Conservation (phyloP, 2,329 filamentous ascomycete genomes). For the Torrubiella hemipterigena region DNA sequence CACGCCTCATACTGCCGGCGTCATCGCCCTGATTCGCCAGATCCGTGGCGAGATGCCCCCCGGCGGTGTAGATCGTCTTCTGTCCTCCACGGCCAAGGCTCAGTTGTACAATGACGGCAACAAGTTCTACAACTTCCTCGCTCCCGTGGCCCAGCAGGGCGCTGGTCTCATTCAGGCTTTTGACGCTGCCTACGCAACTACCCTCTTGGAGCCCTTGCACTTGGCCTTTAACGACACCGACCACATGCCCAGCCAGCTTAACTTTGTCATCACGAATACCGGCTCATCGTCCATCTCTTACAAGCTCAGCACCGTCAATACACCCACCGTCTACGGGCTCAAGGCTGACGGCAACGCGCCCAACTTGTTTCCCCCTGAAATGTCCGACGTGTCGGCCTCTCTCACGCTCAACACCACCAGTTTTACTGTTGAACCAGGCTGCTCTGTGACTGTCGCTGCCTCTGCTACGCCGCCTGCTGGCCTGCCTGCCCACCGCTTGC, state of each 20-base stretch:
- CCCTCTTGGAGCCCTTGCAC: slow-evolving; percentile 33
- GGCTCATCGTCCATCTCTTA: slow-evolving; percentile 36
- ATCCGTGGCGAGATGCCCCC: slow-evolving; percentile 38
- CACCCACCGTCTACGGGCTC: slow-evolving; percentile 41
- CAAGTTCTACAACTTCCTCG: slow-evolving; percentile 24
- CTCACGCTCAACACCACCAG: slow-evolving; percentile 27
- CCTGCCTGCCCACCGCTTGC: slow-evolving; percentile 19
- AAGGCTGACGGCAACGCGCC: slow-evolving; percentile 20
- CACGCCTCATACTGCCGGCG: slow-evolving; percentile 42
- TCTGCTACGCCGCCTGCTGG: slow-evolving; percentile 30
- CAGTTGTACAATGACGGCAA: slow-evolving; percentile 33
- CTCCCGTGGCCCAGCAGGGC: slow-evolving; percentile 46
- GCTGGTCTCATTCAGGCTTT: slow-evolving; percentile 41
- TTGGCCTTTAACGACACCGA: slow-evolving; percentile 48
- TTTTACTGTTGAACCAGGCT: slow-evolving; percentile 28
- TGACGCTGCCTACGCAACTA: slow-evolving; percentile 36
- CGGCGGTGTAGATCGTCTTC: slow-evolving; percentile 33
- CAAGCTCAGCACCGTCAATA: slow-evolving; percentile 34
- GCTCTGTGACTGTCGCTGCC: slow-evolving; percentile 34
- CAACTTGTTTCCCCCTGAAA: slow-evolving; percentile 30
- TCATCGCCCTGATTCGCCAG: slow-evolving; percentile 40
- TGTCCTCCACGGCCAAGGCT: slow-evolving; percentile 36
- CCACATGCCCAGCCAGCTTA: slow-evolving; percentile 33
- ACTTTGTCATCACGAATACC: slow-evolving; percentile 44
- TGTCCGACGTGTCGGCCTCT: slow-evolving; percentile 25